phyloP scores from a whole-genome alignment of 768 basidiomycete species.

The Naganishia friedmannii region DNA sequence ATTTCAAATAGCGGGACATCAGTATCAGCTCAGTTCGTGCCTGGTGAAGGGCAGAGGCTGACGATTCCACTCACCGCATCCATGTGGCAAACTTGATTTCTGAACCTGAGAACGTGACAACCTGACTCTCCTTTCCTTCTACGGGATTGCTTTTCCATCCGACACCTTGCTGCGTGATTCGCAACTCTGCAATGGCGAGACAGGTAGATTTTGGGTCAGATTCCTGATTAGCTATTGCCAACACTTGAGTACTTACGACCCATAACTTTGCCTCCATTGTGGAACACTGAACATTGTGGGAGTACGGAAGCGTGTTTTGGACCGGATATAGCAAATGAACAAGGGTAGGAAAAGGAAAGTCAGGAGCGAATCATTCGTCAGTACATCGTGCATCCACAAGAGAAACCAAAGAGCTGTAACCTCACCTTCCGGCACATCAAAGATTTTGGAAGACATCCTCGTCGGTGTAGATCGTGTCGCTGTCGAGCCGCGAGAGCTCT shows the following conservation, averaged over 20 bases:
- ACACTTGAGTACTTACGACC: not conserved
- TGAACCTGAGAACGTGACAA: constrained; percentile 37
- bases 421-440: constrained; percentile 14
- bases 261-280: constrained; percentile 22
- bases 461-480: not conserved
- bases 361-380: not conserved
- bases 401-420: not conserved
- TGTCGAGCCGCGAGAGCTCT: not conserved
- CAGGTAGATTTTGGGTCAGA: not conserved
- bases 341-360: not conserved
- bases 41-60: too few relatives aligned
- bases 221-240: not conserved
- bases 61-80: constrained; percentile 38
- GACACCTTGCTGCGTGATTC: constrained; percentile 83
- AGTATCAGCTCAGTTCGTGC: too few relatives aligned
- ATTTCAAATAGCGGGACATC: not conserved
- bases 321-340: not conserved
- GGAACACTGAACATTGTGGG: not conserved
- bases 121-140: constrained; percentile 59
- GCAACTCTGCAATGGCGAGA: constrained; percentile 55
- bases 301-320: not conserved
- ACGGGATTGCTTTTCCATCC: constrained; percentile 73
- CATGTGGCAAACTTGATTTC: constrained; percentile 43
- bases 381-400: not conserved
- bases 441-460: constrained; percentile 22